Conservation (phyloP, 2,329 filamentous ascomycete species). For the Epichloe brachyelytri region DNA sequence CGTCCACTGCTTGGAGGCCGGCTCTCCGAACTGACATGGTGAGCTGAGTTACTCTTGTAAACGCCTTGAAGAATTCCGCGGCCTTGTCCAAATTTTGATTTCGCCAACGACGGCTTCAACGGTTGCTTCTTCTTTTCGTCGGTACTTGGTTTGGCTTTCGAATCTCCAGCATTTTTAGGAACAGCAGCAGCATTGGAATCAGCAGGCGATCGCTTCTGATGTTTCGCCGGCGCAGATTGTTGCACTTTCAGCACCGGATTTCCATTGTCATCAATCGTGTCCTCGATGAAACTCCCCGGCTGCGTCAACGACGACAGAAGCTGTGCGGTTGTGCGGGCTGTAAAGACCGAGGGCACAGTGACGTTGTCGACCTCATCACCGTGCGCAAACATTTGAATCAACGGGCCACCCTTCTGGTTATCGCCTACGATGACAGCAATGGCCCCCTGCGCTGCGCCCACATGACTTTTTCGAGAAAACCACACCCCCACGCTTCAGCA, state of each 20-base stretch:
- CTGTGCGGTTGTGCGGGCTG: constrained; percentile 86
- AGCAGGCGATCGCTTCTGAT: constrained; percentile 14
- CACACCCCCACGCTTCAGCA: constrained; percentile 90
- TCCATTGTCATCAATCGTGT: constrained; percentile 46
- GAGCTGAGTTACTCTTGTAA: constrained; percentile 14
- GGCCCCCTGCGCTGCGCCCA: constrained; percentile 91
- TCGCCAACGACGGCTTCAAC: constrained; percentile 10
- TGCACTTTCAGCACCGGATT: constrained; percentile 42
- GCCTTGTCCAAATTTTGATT: constrained; percentile 4
- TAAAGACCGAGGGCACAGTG: constrained; percentile 88
- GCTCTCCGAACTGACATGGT: constrained; percentile 34
- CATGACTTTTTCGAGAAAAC: constrained; percentile 92
- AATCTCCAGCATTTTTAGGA: constrained; percentile 14
- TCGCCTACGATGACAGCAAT: constrained; percentile 89
- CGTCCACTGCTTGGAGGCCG: constrained; percentile 61
- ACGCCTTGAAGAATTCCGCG: background rate
- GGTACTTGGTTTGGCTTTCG: constrained; percentile 15
- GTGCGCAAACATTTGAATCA: constrained; percentile 97
- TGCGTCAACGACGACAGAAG: constrained; percentile 80
- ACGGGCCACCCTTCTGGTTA: constrained; percentile 72
- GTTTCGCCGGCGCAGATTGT: constrained; percentile 28
- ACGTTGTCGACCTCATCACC: constrained; percentile 84
- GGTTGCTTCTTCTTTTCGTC: constrained; percentile 13
- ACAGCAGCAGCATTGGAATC: constrained; percentile 19
- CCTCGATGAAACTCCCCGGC: constrained; percentile 49